phyloP scores from a whole-genome alignment of 768 basidiomycete genomes.

The Hygrocybe punicea region DNA sequence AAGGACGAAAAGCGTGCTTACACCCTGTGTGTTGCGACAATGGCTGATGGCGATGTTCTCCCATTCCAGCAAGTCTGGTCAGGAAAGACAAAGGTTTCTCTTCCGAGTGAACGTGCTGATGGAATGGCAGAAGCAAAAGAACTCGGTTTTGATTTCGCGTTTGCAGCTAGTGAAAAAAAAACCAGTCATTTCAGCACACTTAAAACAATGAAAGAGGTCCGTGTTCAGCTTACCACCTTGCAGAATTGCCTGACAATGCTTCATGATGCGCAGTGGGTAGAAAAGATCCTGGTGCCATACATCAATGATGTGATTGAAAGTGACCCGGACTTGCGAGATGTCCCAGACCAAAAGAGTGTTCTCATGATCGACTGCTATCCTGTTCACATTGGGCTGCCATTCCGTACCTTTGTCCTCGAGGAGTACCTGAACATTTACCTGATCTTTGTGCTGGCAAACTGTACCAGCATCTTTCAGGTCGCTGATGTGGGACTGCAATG shows the following conservation, averaged over 20 bases:
- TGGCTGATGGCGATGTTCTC: slow-evolving; percentile 23
- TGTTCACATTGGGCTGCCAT: slow-evolving; percentile 25
- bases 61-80: slow-evolving; percentile 33
- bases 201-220: slow-evolving; percentile 27
- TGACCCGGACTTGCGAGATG: slow-evolving; percentile 11
- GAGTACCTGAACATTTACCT: slow-evolving; percentile 20
- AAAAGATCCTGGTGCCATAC: not conserved
- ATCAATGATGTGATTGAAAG: not conserved
- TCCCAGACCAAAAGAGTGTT: slow-evolving; percentile 18
- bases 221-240: slow-evolving; percentile 8
- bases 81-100: slow-evolving; percentile 15
- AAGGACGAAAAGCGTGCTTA: slow-evolving; percentile 33
- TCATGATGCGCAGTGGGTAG: not conserved
- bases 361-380: slow-evolving; percentile 27
- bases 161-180: slow-evolving; percentile 19
- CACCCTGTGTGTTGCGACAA: slow-evolving; percentile 27
- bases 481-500: slow-evolving; percentile 31
- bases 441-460: slow-evolving; percentile 27
- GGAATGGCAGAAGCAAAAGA: slow-evolving; percentile 18
- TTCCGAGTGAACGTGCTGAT: slow-evolving; percentile 11
- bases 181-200: slow-evolving; percentile 26
- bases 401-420: slow-evolving; percentile 15
- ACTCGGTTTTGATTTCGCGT: slow-evolving; percentile 17
- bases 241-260: not conserved
- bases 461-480: slow-evolving; percentile 24